A percentile compares a stretch with the other conserved stretches of the same genome.
phyloP scores from a whole-genome alignment of 108 stramenopile genomes.

The Fistulifera pelliculosa region DNA sequence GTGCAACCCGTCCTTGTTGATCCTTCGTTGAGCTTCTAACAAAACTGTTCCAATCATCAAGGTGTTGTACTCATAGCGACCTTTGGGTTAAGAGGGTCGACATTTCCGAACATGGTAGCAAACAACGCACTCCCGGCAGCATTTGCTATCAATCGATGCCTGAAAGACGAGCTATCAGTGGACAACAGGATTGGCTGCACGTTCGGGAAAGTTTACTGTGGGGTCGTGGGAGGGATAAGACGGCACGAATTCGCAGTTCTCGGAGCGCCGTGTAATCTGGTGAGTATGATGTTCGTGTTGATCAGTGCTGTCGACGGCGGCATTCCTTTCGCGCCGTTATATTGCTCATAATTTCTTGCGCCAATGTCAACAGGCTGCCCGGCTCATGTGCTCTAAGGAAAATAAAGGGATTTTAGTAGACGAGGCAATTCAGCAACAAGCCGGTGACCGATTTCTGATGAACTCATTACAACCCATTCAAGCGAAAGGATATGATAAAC shows the following conservation, averaged over 20 bases:
- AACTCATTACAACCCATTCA: conserved; percentile 41
- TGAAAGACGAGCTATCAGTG: conserved; percentile 35
- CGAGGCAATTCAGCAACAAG: conserved; percentile 38
- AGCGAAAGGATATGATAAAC: conserved; percentile 55
- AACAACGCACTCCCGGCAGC: conserved; percentile 45
- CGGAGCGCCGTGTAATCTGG: conserved; percentile 53
- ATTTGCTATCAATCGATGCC: conserved; percentile 31
- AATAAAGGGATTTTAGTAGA: conserved; percentile 61
- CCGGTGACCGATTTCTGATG: conserved; percentile 33
- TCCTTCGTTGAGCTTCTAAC: not conserved
- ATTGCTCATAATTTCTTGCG: too few species aligned
- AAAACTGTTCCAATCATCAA: conserved; percentile 26
- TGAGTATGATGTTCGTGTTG: too few species aligned
- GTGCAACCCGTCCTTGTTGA: too few species aligned
- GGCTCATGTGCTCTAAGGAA: conserved; percentile 33
- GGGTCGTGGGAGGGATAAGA: conserved; percentile 48
- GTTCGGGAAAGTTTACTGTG: conserved; percentile 57
- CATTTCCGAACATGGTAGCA: conserved; percentile 56
- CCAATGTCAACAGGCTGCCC: conserved; percentile 16
- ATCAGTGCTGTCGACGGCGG: too few species aligned
- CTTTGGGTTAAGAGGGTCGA: conserved; percentile 63
- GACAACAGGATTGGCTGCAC: conserved; percentile 44
- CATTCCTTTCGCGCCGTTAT: too few species aligned
- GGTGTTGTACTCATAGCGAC: conserved; percentile 61
- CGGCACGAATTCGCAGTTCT: conserved; percentile 62